phyloP scores from a whole-genome alignment of 129 eudicot species.

The Centella asiatica region DNA sequence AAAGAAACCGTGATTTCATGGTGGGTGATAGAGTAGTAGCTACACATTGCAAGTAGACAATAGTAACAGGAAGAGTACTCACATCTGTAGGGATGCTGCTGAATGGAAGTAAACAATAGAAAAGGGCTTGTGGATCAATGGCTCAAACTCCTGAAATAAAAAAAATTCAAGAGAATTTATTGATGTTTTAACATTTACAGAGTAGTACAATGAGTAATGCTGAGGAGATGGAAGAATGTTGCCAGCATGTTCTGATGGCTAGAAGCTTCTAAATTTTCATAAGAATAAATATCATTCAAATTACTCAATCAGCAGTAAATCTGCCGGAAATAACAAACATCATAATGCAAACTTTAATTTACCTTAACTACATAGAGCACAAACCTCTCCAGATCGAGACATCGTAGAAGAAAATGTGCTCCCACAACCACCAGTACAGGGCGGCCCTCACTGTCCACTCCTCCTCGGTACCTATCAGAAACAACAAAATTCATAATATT shows the following conservation, averaged over 20 bases:
- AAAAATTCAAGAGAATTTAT: no score
- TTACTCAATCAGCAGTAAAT: background rate
- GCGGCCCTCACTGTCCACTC: constrained; percentile 94
- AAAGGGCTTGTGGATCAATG: constrained; percentile 88
- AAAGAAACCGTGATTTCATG: background rate
- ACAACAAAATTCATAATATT: background rate
- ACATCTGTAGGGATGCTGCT: constrained; percentile 94
- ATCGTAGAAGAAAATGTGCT: constrained; percentile 95
- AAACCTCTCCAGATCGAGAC: constrained; percentile 97
- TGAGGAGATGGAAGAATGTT: background rate
- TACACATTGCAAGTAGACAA: background rate
- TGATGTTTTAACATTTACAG: no score
- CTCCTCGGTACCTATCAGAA: constrained; percentile 75
- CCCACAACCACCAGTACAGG: constrained; percentile 99
- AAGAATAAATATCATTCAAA: no score
- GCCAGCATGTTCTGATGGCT: background rate
- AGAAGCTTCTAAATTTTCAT: no score
- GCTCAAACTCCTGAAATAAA: constrained; percentile 91
- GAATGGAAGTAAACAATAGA: constrained; percentile 90
- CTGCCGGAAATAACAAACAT: background rate
- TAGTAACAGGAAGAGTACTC: constrained; percentile 24
- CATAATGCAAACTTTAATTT: constrained; percentile 4
- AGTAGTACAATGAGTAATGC: no score
- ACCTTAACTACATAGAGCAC: constrained; percentile 90
- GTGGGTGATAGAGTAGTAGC: background rate